These are phyloP conservation scores for Phytomonas sp. DNA, from an alignment of 208 protist species.

Conservation along the genomic window DNA sequence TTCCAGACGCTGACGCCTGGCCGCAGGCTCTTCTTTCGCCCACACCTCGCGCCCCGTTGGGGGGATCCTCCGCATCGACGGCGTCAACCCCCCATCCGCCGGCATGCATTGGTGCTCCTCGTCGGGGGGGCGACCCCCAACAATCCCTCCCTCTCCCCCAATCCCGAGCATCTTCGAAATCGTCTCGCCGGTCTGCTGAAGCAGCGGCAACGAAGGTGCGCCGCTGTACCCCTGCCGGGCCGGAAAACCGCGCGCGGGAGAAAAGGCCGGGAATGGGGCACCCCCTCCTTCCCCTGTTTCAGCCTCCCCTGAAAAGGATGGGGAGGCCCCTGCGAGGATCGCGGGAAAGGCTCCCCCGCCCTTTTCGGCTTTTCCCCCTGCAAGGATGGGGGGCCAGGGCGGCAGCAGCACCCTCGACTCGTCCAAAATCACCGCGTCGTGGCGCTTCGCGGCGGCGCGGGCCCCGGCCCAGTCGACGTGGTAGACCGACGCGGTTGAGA, in stretches of 20 bases:
- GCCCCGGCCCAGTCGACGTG: conserved; percentile 33
- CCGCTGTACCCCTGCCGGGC: conserved; percentile 16
- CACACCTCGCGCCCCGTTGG: too few relatives aligned
- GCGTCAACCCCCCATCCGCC: not conserved
- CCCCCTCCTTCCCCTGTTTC: too few relatives aligned
- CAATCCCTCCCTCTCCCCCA: not conserved
- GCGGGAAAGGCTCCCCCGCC: not conserved
- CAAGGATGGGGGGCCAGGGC: not conserved
- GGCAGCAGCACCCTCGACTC: conserved; percentile 24
- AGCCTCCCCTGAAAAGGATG: not conserved
- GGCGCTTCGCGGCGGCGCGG: conserved; percentile 18
- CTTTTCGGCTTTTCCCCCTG: not conserved
- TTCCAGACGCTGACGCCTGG: not conserved
- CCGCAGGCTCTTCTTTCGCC: not conserved
- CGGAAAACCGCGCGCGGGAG: not conserved
- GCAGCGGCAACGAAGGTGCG: not conserved
- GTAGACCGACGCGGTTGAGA: conserved; percentile 27
- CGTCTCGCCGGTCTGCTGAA: not conserved
- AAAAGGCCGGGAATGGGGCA: not conserved
- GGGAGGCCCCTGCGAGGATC: not conserved
- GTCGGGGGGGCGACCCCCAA: not conserved
- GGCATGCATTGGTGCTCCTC: not conserved
- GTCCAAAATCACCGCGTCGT: conserved; percentile 30
- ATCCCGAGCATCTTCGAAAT: not conserved
- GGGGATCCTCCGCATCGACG: not conserved